Conservation (phyloP, 2,329 filamentous ascomycete genomes). For the Lasiodiplodia sp. region DNA sequence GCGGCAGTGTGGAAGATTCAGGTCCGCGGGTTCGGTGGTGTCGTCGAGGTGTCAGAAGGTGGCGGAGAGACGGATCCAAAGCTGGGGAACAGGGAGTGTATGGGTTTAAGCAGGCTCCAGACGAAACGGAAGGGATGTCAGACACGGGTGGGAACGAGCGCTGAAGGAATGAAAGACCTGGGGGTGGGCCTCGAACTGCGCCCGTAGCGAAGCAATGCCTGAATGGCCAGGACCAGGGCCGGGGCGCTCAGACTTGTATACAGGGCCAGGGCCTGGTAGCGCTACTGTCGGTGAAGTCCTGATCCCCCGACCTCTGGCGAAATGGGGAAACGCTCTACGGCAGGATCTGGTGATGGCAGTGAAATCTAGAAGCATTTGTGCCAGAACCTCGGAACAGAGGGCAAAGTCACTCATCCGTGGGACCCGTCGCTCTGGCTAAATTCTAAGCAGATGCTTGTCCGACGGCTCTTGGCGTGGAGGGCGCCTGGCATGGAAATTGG, state of each 20-base stretch:
- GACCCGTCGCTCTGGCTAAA: neutral
- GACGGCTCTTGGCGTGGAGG: neutral
- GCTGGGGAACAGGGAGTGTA: slow-evolving; percentile 10
- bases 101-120: slow-evolving; percentile 13
- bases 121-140: slow-evolving; percentile 8
- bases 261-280: neutral
- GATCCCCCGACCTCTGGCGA: neutral
- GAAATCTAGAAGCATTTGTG: neutral
- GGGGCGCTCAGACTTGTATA: slow-evolving; percentile 19
- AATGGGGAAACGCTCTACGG: neutral
- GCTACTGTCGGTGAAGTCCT: slow-evolving; percentile 13
- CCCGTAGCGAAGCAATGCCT: slow-evolving; percentile 18
- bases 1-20: neutral
- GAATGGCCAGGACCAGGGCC: slow-evolving; percentile 7
- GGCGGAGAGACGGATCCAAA: slow-evolving; percentile 15
- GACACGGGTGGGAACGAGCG: slow-evolving; percentile 15
- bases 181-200: slow-evolving; percentile 13
- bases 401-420: neutral
- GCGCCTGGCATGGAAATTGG: slow-evolving; percentile 2
- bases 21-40: neutral
- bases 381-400: neutral
- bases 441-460: neutral
- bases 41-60: neutral
- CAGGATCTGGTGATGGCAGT: neutral
- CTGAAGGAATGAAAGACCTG: slow-evolving; percentile 21